Percentiles rank a stretch among this genome's conserved stretches.
Evolutionary conservation across 78 protist species (phyloP).

Genomic region (Ministeria vibrans): DNA sequence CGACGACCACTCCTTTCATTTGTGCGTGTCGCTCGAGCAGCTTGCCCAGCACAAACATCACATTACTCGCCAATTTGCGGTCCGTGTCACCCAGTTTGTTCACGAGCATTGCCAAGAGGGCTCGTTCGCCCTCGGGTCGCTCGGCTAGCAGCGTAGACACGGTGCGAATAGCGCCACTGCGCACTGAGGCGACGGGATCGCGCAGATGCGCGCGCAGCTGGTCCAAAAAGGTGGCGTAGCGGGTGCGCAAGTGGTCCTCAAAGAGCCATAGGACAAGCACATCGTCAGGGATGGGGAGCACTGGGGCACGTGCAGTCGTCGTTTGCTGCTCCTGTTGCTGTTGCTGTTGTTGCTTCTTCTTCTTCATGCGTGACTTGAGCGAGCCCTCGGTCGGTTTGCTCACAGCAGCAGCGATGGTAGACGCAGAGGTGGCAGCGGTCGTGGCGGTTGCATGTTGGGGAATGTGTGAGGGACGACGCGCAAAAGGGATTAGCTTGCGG

Average conservation of each 20-base stretch:
- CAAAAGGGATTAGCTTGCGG: slow-evolving; percentile 15
- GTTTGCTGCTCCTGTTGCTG: neutral
- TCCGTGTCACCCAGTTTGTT: slow-evolving; percentile 61
- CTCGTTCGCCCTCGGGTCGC: slow-evolving; percentile 57
- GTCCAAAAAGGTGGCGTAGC: slow-evolving; percentile 26
- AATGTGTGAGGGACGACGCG: neutral
- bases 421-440: no score
- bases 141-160: slow-evolving; percentile 18
- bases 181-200: slow-evolving; percentile 14
- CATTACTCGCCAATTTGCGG: slow-evolving; percentile 31
- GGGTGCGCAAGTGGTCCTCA: slow-evolving; percentile 41
- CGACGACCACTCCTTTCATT: slow-evolving; percentile 43
- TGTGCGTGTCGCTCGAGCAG: slow-evolving; percentile 46
- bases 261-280: slow-evolving; percentile 44
- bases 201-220: slow-evolving; percentile 8
- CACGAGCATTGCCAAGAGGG: slow-evolving; percentile 34
- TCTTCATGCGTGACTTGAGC: neutral
- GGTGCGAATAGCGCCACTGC: slow-evolving; percentile 13
- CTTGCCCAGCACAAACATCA: slow-evolving; percentile 5
- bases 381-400: neutral
- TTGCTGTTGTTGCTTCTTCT: slow-evolving; percentile 18
- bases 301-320: neutral
- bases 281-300: neutral
- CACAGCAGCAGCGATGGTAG: neutral
- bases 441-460: no score